These are phyloP conservation scores for Exophiala aquamarina DNA, from an alignment of 2,329 filamentous ascomycete species.

Conservation along the genomic window DNA sequence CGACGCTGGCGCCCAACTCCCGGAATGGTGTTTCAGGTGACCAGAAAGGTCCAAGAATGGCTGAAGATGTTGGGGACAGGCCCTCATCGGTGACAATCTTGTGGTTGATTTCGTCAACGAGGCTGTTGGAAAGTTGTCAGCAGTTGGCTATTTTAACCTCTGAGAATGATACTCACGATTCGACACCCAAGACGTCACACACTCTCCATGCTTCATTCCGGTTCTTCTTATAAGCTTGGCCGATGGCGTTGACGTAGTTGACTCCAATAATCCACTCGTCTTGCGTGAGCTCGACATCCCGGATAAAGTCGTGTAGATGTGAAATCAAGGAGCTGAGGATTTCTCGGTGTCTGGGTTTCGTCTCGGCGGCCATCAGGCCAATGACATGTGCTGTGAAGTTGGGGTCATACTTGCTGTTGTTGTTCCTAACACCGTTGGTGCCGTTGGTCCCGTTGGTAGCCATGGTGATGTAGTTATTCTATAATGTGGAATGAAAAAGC, in stretches of 20 bases:
- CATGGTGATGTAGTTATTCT: slow-evolving; percentile 1
- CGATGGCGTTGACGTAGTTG: slow-evolving; percentile 72
- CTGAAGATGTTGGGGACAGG: slow-evolving; percentile 67
- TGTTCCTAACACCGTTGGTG: slow-evolving; percentile 7
- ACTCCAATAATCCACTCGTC: slow-evolving; percentile 78
- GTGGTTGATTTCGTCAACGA: slow-evolving; percentile 80
- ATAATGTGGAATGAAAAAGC: neutral
- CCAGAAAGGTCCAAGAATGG: slow-evolving; percentile 79
- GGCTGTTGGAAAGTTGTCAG: slow-evolving; percentile 32
- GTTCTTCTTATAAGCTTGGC: slow-evolving; percentile 65
- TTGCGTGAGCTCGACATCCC: slow-evolving; percentile 72
- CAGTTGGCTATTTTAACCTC: slow-evolving; percentile 47
- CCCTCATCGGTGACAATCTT: slow-evolving; percentile 62
- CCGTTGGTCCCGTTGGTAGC: slow-evolving; percentile 3
- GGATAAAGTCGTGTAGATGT: slow-evolving; percentile 76
- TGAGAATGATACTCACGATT: slow-evolving; percentile 46
- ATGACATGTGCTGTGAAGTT: slow-evolving; percentile 74
- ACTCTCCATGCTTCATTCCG: slow-evolving; percentile 74
- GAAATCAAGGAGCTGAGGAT: slow-evolving; percentile 65
- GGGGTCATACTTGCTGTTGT: slow-evolving; percentile 62
- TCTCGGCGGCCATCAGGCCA: slow-evolving; percentile 70
- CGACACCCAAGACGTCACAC: slow-evolving; percentile 71
- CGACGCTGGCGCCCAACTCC: slow-evolving; percentile 64
- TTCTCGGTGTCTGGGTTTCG: slow-evolving; percentile 62
- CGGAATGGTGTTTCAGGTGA: slow-evolving; percentile 73